Evolutionary conservation across 192 early-diverging fungal species (phyloP), one percentile per base, ranked within the genome.

Genomic region (Lobosporangium transversale): DNA sequence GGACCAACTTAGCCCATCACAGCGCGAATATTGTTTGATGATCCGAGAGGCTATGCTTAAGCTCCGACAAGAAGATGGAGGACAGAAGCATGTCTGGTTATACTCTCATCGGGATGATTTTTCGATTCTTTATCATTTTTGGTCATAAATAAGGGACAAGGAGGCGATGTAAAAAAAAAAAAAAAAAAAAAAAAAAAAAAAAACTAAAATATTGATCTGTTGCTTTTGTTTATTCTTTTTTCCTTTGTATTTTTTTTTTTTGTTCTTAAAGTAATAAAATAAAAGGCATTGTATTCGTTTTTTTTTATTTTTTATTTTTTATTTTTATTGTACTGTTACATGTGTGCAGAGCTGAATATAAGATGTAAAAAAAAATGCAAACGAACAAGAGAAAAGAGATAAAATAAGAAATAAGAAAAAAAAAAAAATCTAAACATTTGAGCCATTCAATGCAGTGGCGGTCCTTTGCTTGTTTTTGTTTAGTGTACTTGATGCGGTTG

Each of bases 51-150:
- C 64, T 29, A 74, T 89, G 44, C 67, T 83, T 11, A 86, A 89
- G 79, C 53, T 87, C 23, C 59, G 83, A 15, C 71, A 86, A 45
- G 79, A 78, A 17, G 73, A 80, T 31, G 69, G 69, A 54, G 74
- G 82, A 37, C 69, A 62, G 49, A 70, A 53, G 36, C 88, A 83
- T 65, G 82, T 93, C 9, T 93, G 92, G 92, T 68, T 93, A 18
- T 92, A 93, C 69, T 89, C 89, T 0, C 83, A 87, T 51, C 85
- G 85, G 49, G 89, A 88, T 76, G 88, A 93, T 37, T 84, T 78
- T 60, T 85, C 86, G 9, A 67, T 86, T 18, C 79, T 88, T 9
- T 93, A 89, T 58, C 80, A 85, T 47, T 70, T 88, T 33, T 78
- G 71, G 66, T 82, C 71, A 11, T 79, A 65, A 65, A 53, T 40